phyloP scores from a whole-genome alignment of 2,329 filamentous ascomycete species.

The Apiospora kogelbergensis region DNA sequence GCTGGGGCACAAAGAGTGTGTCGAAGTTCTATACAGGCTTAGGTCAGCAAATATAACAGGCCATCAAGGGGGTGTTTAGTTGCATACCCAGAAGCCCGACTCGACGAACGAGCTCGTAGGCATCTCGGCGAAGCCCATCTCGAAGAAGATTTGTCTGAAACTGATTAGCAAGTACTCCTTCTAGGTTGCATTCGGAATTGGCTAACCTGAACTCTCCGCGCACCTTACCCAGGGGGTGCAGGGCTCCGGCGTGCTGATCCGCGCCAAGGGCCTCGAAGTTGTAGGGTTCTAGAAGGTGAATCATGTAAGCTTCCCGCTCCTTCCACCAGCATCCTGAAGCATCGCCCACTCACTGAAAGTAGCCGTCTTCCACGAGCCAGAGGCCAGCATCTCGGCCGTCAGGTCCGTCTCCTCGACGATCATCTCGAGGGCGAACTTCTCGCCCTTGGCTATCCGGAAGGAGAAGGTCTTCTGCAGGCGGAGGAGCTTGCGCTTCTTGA shows the following conservation, averaged over 20 bases:
- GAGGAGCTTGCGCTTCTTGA: slow-evolving; percentile 91
- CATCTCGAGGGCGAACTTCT: slow-evolving; percentile 86
- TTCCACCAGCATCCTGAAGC: neutral
- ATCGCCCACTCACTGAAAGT: slow-evolving; percentile 59
- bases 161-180: neutral
- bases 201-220: slow-evolving; percentile 77
- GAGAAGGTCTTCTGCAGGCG: slow-evolving; percentile 79
- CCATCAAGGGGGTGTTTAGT: neutral
- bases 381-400: slow-evolving; percentile 87
- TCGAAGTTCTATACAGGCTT: slow-evolving; percentile 69
- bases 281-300: slow-evolving; percentile 38
- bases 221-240: slow-evolving; percentile 85
- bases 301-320: neutral
- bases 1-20: slow-evolving; percentile 92
- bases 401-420: slow-evolving; percentile 93
- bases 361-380: slow-evolving; percentile 87
- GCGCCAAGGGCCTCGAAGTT: slow-evolving; percentile 56
- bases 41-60: neutral
- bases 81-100: slow-evolving; percentile 79
- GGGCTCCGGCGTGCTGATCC: slow-evolving; percentile 60
- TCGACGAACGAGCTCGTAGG: slow-evolving; percentile 91
- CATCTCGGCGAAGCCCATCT: slow-evolving; percentile 99
- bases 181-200: neutral
- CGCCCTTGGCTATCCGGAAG: slow-evolving; percentile 81
- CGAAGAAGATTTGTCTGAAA: slow-evolving; percentile 83